These are phyloP conservation scores for Cichorium intybus DNA, from an alignment of 140 eudicot species.

Conservation along the genomic window DNA sequence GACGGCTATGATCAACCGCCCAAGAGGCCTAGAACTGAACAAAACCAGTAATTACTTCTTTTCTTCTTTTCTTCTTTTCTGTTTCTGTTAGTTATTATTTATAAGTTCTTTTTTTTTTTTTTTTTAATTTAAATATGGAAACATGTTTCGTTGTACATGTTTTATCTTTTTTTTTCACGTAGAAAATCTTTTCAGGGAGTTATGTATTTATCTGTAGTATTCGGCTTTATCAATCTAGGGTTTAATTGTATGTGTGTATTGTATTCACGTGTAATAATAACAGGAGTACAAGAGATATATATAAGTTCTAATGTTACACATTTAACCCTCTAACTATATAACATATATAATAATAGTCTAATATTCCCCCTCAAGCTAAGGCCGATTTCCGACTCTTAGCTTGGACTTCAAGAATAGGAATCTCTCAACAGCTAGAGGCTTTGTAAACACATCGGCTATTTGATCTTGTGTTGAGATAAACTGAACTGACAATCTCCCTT, in stretches of 20 bases:
- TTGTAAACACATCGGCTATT: background rate
- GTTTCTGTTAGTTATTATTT: background rate
- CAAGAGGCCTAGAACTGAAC: constrained; percentile 50
- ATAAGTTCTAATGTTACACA: no score
- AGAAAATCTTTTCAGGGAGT: constrained; percentile 3
- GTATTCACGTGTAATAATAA: no score
- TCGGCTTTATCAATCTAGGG: no score
- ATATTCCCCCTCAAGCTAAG: background rate
- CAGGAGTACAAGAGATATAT: no score
- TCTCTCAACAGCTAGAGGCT: background rate
- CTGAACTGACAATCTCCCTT: no score
- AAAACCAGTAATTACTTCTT: constrained; percentile 33
- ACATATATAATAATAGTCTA: no score
- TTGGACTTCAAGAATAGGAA: background rate
- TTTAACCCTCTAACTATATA: no score
- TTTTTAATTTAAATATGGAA: background rate
- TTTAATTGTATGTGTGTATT: no score
- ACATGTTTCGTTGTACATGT: constrained; percentile 31
- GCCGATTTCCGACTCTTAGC: constrained; percentile 1
- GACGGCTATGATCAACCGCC: constrained; percentile 35
- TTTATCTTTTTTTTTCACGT: constrained; percentile 1
- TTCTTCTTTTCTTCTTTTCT: no score
- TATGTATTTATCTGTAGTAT: constrained; percentile 18
- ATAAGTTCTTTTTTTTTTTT: background rate
- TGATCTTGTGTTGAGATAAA: no score